A percentile compares a stretch with the other conserved stretches of the same genome.
phyloP scores from a whole-genome alignment of 192 early-diverging fungal genomes.

The Paraglomus occultum region DNA sequence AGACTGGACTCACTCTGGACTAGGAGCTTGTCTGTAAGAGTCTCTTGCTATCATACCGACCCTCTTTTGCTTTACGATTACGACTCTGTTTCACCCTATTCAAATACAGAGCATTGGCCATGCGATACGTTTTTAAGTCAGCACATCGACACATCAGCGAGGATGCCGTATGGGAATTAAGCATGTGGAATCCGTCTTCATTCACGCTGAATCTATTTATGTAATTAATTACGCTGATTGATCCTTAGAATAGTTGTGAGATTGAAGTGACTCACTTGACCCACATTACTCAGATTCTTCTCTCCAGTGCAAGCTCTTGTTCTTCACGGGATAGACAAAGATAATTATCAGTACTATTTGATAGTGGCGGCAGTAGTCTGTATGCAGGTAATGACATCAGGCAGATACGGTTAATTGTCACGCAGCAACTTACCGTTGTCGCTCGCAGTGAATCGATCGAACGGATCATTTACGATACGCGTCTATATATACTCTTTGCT shows the following conservation, averaged over 20 bases:
- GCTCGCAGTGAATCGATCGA: neutral
- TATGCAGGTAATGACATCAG: neutral
- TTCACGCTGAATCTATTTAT: neutral
- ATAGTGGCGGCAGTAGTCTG: neutral
- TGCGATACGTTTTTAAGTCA: too few relatives aligned
- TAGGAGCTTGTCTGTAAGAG: too few relatives aligned
- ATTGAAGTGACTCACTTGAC: neutral
- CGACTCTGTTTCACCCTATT: too few relatives aligned
- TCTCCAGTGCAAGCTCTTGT: slow-evolving; percentile 8
- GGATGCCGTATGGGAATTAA: neutral
- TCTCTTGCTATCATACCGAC: too few relatives aligned
- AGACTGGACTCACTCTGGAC: too few relatives aligned
- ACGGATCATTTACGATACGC: too few relatives aligned
- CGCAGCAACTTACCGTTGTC: neutral
- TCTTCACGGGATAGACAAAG: neutral
- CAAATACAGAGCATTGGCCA: too few relatives aligned
- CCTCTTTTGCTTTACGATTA: too few relatives aligned
- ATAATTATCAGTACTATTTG: slow-evolving; percentile 5
- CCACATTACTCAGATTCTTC: neutral
- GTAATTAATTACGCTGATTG: neutral
- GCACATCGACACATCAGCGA: too few relatives aligned
- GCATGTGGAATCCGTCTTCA: slow-evolving; percentile 3
- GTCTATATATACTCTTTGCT: too few relatives aligned
- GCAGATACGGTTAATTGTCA: neutral
- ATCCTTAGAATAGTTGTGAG: neutral